phyloP scores from a whole-genome alignment of 805 yeast species.

The Wickerhamomyces chambardii region DNA sequence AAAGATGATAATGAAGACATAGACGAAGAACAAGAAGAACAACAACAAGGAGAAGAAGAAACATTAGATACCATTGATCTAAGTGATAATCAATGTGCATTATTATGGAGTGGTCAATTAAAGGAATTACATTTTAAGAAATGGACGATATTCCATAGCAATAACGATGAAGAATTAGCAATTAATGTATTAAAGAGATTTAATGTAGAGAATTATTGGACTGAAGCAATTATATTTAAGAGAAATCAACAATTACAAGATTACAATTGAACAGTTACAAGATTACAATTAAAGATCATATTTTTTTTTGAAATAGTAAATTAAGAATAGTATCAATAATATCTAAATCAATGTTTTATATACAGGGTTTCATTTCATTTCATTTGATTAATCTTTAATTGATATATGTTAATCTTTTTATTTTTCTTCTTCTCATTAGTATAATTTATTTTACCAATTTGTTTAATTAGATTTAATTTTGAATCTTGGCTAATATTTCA shows the following conservation, averaged over 20 bases:
- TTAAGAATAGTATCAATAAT: too few species aligned
- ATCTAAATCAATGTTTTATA: too few species aligned
- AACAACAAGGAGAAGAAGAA: not conserved
- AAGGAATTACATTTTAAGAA: constrained; percentile 42
- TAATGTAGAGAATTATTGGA: constrained; percentile 53
- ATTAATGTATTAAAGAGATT: constrained; percentile 37
- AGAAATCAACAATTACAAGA: too few species aligned
- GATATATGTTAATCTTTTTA: too few species aligned
- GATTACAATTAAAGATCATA: not conserved
- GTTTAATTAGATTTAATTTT: not conserved
- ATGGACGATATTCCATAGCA: constrained; percentile 60
- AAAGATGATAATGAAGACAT: constrained; percentile 10
- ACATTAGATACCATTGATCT: constrained; percentile 23
- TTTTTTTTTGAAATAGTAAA: too few species aligned
- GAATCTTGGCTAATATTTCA: constrained; percentile 88
- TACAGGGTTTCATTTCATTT: too few species aligned
- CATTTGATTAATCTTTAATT: too few species aligned
- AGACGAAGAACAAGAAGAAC: constrained; percentile 1
- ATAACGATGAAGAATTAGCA: constrained; percentile 38
- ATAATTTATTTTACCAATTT: not conserved
- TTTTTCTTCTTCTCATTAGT: too few species aligned
- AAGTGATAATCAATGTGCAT: constrained; percentile 30
- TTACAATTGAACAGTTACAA: too few species aligned
- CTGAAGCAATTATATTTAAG: constrained; percentile 20
- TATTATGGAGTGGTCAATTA: constrained; percentile 70